phyloP scores from a whole-genome alignment of 805 yeast species.

The Saccharomycopsis schoenii region DNA sequence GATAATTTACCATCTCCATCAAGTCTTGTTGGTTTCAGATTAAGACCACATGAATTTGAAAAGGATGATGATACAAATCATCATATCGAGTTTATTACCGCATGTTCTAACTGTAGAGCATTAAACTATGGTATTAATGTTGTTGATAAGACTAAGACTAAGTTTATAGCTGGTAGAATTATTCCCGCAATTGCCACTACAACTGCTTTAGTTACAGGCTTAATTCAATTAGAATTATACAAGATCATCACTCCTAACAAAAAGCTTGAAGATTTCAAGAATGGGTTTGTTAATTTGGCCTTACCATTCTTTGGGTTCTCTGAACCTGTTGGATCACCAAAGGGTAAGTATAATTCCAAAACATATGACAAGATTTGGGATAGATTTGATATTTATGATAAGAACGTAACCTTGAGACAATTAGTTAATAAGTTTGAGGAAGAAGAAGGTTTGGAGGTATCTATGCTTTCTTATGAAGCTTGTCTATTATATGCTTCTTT shows the following conservation, averaged over 20 bases:
- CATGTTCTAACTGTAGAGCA: slow-evolving; percentile 96
- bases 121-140: slow-evolving; percentile 79
- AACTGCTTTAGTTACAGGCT: slow-evolving; percentile 94
- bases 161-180: slow-evolving; percentile 95
- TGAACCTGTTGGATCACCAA: slow-evolving; percentile 84
- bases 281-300: slow-evolving; percentile 87
- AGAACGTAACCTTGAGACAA: slow-evolving; percentile 61
- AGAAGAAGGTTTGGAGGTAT: slow-evolving; percentile 75
- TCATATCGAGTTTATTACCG: slow-evolving; percentile 91
- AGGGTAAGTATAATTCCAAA: slow-evolving; percentile 71
- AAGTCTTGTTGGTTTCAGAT: slow-evolving; percentile 76
- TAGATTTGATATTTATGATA: slow-evolving; percentile 70
- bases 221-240: slow-evolving; percentile 83
- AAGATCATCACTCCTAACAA: slow-evolving; percentile 73
- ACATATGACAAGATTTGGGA: slow-evolving; percentile 91
- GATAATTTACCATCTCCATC: slow-evolving; percentile 82
- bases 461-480: slow-evolving; percentile 89
- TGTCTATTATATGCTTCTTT: slow-evolving; percentile 86
- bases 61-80: slow-evolving; percentile 96
- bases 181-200: slow-evolving; percentile 99
- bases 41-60: slow-evolving; percentile 88
- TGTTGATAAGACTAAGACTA: slow-evolving; percentile 84
- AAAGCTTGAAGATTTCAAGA: slow-evolving; percentile 77
- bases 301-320: slow-evolving; percentile 95
- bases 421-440: slow-evolving; percentile 66